Evolutionary conservation across 805 yeast species (phyloP), one percentile per base, ranked within the genome.

Genomic region (Candida verbasci): DNA sequence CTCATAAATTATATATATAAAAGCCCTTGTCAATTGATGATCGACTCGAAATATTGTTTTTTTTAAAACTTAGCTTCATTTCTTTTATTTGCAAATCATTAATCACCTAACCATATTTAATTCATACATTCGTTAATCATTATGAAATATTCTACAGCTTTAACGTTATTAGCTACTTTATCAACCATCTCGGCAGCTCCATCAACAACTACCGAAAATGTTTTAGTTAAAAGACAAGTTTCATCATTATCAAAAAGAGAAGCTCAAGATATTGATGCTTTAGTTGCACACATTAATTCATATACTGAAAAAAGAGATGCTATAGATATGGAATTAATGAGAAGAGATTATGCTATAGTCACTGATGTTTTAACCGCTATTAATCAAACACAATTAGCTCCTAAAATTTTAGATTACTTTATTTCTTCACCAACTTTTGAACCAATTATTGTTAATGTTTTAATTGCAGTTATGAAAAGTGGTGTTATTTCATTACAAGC

Each of bases 321-420:
- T 11, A 23, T 50, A n/a, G 49, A 44, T 14, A 40, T 42, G 11
- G 60, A 52, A 24, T 46, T 65, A 23, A 36, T 49, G 30, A 59
- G 58, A 35, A 53, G 71, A 52, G 70, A 66, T 35, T 62, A 62
- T 41, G 47, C 53, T 27, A 58, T 66, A 39, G 70, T 66, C 22
- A 66, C 72, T 33, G 50, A 59, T 30, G 63, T 65, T 5, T 64
- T 66, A 44, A 43, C 57, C 6, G 60, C 65, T 18, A 48, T 66
- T 18, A 58, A 65, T 37, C 54, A 61, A 38, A 53, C 71, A 15
- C 45, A 58, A 16, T 50, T 63, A 34, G 62, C 68, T 16, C 69
- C 69, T 24, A 42, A 43, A 15, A 53, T 65, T 28, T 41, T 66
- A 29, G 52, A 60, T 34, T 60, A 50, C 37, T 55, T 65, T 27